A percentile compares a stretch with the other conserved stretches of the same genome.
phyloP scores from a whole-genome alignment of 306 rosid genomes.

The Cicer yamashitae region DNA sequence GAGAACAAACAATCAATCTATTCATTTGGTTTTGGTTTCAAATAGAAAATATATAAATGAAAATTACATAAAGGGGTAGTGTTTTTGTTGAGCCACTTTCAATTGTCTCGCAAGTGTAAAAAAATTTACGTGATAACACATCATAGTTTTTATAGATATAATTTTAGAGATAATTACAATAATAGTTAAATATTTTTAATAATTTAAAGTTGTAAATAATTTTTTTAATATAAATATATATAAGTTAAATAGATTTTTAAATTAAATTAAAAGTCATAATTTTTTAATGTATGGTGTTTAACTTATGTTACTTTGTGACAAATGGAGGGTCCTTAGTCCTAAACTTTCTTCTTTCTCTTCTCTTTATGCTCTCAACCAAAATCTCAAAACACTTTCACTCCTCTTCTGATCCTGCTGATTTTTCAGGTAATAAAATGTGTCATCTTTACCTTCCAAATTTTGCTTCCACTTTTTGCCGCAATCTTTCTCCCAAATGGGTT shows the following conservation, averaged over 20 bases:
- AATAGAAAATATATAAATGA: too few relatives aligned
- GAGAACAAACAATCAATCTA: neutral
- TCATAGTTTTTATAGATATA: too few relatives aligned
- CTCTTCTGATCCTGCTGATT: slow-evolving; percentile 43
- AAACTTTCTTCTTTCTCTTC: slow-evolving; percentile 37
- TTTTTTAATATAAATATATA: too few relatives aligned
- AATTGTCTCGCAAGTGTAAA: too few relatives aligned
- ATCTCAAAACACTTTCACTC: slow-evolving; percentile 39
- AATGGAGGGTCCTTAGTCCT: slow-evolving; percentile 71
- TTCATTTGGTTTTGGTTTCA: too few relatives aligned
- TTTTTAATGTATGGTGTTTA: slow-evolving; percentile 51
- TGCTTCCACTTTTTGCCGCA: slow-evolving; percentile 15
- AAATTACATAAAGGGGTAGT: neutral
- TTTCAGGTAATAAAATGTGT: slow-evolving; percentile 56
- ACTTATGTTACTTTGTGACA: slow-evolving; percentile 60
- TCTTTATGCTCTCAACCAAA: slow-evolving; percentile 41
- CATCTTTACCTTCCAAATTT: slow-evolving; percentile 39
- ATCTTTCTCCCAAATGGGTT: slow-evolving; percentile 8
- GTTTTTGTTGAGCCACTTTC: slow-evolving; percentile 34
- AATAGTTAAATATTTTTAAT: too few relatives aligned
- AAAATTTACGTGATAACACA: too few relatives aligned
- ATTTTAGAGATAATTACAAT: too few relatives aligned
- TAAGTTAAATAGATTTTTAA: neutral
- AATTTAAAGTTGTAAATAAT: too few relatives aligned
- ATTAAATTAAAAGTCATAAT: slow-evolving; percentile 7